A percentile compares a stretch with the other conserved stretches of the same genome.
phyloP scores from a whole-genome alignment of 2,329 filamentous ascomycete genomes.

The Epichloe sibirici region DNA sequence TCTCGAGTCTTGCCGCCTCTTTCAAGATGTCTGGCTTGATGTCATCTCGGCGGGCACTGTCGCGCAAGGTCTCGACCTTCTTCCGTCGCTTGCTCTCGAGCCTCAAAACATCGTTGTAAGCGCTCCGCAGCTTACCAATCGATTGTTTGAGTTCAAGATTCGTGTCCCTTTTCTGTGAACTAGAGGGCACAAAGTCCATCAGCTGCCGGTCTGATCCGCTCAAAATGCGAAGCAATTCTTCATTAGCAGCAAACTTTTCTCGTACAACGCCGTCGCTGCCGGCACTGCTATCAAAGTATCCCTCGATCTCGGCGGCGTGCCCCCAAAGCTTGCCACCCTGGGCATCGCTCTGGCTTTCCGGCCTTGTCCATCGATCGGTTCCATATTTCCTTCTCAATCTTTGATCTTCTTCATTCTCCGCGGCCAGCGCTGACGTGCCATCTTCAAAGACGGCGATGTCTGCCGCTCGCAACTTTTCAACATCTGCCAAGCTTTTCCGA shows the following conservation, averaged over 20 bases:
- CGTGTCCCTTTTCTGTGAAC: constrained; percentile 57
- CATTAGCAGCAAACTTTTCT: constrained; percentile 65
- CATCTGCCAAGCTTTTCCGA: constrained; percentile 72
- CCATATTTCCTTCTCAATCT: constrained; percentile 65
- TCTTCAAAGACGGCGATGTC: constrained; percentile 73
- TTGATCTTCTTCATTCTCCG: constrained; percentile 77
- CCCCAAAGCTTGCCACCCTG: constrained; percentile 57
- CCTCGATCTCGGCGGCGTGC: constrained; percentile 67
- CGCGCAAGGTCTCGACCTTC: constrained; percentile 65
- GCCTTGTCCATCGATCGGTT: constrained; percentile 71
- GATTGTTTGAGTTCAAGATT: constrained; percentile 71
- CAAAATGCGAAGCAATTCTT: constrained; percentile 62
- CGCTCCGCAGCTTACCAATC: constrained; percentile 62
- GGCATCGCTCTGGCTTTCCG: constrained; percentile 56
- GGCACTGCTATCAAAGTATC: constrained; percentile 61
- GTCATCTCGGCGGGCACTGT: constrained; percentile 76
- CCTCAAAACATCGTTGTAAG: constrained; percentile 73
- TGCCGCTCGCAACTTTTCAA: constrained; percentile 73
- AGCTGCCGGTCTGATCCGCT: constrained; percentile 69
- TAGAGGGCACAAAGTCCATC: constrained; percentile 82
- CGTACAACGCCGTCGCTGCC: constrained; percentile 52
- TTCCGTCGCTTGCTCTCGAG: constrained; percentile 70
- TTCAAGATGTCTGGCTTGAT: constrained; percentile 73
- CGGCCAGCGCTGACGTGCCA: constrained; percentile 62
- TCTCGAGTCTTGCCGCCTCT: constrained; percentile 75